Conservation (phyloP, 768 basidiomycete genomes). For the Rhizopogon rudus region DNA sequence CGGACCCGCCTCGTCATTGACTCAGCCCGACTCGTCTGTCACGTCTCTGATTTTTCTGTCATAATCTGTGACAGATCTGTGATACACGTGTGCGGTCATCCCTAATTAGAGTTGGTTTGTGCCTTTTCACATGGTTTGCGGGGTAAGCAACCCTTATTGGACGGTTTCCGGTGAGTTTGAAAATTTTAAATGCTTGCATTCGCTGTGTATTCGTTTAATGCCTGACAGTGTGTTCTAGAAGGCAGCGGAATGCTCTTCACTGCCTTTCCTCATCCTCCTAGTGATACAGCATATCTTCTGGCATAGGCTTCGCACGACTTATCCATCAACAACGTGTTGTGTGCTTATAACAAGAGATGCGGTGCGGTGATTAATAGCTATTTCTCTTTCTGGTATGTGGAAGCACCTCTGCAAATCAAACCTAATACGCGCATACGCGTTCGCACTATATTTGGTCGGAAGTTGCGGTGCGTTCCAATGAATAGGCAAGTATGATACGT, state of each 20-base stretch:
- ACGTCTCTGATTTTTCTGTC: not conserved
- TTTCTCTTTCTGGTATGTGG: constrained; percentile 2
- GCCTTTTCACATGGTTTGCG: not conserved
- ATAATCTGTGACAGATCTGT: not conserved
- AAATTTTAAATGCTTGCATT: not conserved
- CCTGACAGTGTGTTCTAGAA: not conserved
- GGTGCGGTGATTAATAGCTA: not conserved
- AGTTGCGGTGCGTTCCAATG: not conserved
- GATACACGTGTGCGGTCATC: not conserved
- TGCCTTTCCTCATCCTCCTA: not conserved
- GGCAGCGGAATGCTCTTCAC: not conserved
- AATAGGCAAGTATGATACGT: constrained; percentile 13
- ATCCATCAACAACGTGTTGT: constrained; percentile 2
- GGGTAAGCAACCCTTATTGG: no score
- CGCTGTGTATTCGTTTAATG: not conserved
- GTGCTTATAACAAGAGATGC: constrained; percentile 6
- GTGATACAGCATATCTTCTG: constrained; percentile 19
- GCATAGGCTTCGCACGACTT: not conserved
- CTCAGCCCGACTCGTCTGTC: not conserved
- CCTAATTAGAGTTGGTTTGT: no score
- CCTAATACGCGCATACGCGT: not conserved
- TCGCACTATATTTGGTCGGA: not conserved
- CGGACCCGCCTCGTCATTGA: not conserved
- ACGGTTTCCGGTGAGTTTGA: no score
- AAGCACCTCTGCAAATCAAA: not conserved